A percentile compares a stretch with the other conserved stretches of the same genome.
Evolutionary conservation across 2,329 filamentous ascomycete genomes (phyloP).

Genomic region (Nakataea oryzae): DNA sequence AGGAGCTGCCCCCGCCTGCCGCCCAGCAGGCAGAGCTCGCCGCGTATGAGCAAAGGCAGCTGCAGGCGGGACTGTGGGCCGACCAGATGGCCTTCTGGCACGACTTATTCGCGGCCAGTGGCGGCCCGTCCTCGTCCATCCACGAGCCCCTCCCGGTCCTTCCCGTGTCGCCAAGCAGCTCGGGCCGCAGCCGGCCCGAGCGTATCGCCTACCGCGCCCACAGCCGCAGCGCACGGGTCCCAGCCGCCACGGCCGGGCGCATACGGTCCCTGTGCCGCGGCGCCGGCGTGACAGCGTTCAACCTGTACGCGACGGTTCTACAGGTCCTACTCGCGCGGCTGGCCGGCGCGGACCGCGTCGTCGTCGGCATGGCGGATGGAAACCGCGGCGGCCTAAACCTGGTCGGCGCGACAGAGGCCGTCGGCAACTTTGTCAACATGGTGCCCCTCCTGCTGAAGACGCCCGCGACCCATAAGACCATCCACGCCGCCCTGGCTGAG

Average conservation of each 20-base stretch:
- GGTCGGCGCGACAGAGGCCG: conserved; percentile 49
- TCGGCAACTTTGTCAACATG: conserved; percentile 50
- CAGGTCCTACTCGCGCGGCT: not conserved
- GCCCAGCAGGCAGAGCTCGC: not conserved
- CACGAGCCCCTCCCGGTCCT: not conserved
- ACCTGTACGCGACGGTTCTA: not conserved
- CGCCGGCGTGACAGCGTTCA: not conserved
- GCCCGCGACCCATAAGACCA: not conserved
- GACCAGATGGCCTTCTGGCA: not conserved
- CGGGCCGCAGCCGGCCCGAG: not conserved
- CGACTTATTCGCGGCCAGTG: not conserved
- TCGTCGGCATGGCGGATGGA: not conserved
- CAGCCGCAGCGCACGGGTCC: not conserved
- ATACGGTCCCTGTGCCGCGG: not conserved
- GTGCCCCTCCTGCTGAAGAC: not conserved
- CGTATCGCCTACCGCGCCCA: not conserved
- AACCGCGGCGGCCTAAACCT: conserved; percentile 19
- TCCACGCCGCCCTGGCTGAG: not conserved
- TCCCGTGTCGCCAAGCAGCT: not conserved
- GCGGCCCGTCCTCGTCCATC: not conserved
- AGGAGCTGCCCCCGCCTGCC: not conserved
- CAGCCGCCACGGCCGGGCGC: not conserved
- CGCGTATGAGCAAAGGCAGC: not conserved
- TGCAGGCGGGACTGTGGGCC: not conserved
- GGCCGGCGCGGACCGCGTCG: not conserved